These are phyloP conservation scores for Nicotiana sylvestris DNA, from an alignment of 257 asterid genomes.

Conservation along the genomic window DNA sequence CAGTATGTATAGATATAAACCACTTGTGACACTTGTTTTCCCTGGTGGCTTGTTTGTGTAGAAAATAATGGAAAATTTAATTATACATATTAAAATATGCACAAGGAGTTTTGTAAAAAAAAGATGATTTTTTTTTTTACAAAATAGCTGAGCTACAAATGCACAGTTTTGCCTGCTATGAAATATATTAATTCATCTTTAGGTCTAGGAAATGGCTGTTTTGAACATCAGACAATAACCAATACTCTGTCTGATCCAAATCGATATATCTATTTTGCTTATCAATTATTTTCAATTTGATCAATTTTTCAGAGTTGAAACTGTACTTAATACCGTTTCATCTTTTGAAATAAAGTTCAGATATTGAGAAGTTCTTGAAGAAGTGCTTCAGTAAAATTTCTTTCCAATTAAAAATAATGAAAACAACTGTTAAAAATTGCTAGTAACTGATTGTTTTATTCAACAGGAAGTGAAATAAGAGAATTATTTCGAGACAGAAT, in stretches of 20 bases:
- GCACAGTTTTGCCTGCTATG: background rate
- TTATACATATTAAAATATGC: background rate
- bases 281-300: background rate
- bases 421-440: background rate
- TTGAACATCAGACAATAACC: background rate
- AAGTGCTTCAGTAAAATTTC: background rate
- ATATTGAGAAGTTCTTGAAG: background rate
- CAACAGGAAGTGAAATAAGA: background rate
- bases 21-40: conserved; percentile 2
- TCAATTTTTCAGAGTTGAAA: background rate
- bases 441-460: background rate
- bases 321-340: background rate
- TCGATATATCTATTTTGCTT: conserved; percentile 1
- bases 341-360: background rate
- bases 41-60: conserved; percentile 3
- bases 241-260: background rate
- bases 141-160: background rate
- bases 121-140: background rate
- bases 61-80: background rate
- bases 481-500: background rate
- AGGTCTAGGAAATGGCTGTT: background rate
- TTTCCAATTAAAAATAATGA: background rate
- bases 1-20: conserved; percentile 56
- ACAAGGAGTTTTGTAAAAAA: background rate
- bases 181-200: conserved; percentile 3